Percentiles rank a stretch among this genome's conserved stretches.
phyloP scores from a whole-genome alignment of 2,329 filamentous ascomycete genomes.

The Metarhizium sp. region DNA sequence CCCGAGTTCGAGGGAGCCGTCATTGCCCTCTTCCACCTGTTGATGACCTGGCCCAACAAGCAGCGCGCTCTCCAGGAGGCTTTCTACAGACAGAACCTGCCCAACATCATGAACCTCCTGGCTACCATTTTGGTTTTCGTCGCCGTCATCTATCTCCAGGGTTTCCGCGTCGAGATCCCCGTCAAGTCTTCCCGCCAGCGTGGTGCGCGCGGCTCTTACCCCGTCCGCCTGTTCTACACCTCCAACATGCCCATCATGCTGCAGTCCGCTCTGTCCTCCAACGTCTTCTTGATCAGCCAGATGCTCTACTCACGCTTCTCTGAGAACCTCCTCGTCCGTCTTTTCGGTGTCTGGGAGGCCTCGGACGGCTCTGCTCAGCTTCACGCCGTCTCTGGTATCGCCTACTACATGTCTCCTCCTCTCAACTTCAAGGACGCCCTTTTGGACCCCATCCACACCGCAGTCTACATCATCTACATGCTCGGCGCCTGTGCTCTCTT shows the following conservation, averaged over 20 bases:
- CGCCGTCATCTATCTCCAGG: conserved; percentile 97
- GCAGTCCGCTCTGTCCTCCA: conserved; percentile 96
- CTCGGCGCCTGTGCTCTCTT: conserved; percentile 94
- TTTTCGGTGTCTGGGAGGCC: conserved; percentile 97
- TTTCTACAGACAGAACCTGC: conserved; percentile 98
- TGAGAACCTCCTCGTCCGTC: conserved; percentile 94
- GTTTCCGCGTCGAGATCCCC: conserved; percentile 98
- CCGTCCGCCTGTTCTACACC: conserved; percentile 98
- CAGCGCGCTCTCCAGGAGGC: conserved; percentile 95
- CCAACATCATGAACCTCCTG: conserved; percentile 98
- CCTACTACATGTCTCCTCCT: conserved; percentile 99
- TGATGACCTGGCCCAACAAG: conserved; percentile 99
- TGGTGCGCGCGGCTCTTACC: conserved; percentile 96
- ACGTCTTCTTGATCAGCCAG: conserved; percentile 98
- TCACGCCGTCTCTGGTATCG: conserved; percentile 83
- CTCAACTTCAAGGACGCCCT: conserved; percentile 96
- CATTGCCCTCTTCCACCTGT: conserved; percentile 93
- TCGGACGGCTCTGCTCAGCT: conserved; percentile 95
- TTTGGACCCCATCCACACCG: conserved; percentile 92
- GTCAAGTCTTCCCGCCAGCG: conserved; percentile 99
- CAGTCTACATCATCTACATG: conserved; percentile 95
- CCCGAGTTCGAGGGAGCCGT: conserved; percentile 98
- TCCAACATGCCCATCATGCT: conserved; percentile 99
- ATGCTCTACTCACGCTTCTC: conserved; percentile 99
- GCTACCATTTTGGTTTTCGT: conserved; percentile 90